Evolutionary conservation across 495 filamentous ascomycete species (phyloP), one percentile per base, ranked within the genome.

Genomic region (Choiromyces venosus): DNA sequence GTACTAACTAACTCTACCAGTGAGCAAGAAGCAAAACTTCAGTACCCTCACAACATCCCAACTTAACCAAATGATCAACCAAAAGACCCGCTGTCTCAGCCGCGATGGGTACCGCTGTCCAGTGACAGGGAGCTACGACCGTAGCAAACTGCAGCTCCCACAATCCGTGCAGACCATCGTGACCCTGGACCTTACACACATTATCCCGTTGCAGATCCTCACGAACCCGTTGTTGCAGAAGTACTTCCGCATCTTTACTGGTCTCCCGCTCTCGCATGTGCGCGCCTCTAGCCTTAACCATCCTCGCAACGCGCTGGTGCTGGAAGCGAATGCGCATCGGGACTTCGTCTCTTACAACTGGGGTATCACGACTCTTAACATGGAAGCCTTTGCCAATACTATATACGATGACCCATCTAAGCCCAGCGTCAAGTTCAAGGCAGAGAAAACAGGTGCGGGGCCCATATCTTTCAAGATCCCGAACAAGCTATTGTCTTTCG

Each of bases 71-170:
- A 9, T 52, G 4, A 35, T 69, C 33, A 19, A 33, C 7, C 52
- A 69, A 21, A 44, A 42, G 19, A 52, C n/a, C 14, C 52, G 68
- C n/a, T 52, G 38, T 33, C 44, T 39, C 18, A 29, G 9, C 16
- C 67, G 68, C 42, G 68, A 70, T 9, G 68, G 68, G 9, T 61
- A 33, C 33, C 68, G 68, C 7, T 70, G 68, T 25, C 68, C 36
- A 1, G 1, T 70, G 42, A 70, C 68, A 1, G 39, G 68, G 0
- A 9, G 6, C 2, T 61, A 61, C 18, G 68, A 69, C 67, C 21
- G 8, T n/a, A 19, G 33, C 18, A 33, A 6, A 6, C 52, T 29
- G 3, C 5, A 25, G 7, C 4, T 64, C 6, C 12, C 25, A 5
- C 19, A 69, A 29, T 25, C 44, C 0, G 70, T 33, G n/a, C 37